These are phyloP conservation scores for Picea abies DNA, from an alignment of 83 land plant genomes.

Conservation along the genomic window DNA sequence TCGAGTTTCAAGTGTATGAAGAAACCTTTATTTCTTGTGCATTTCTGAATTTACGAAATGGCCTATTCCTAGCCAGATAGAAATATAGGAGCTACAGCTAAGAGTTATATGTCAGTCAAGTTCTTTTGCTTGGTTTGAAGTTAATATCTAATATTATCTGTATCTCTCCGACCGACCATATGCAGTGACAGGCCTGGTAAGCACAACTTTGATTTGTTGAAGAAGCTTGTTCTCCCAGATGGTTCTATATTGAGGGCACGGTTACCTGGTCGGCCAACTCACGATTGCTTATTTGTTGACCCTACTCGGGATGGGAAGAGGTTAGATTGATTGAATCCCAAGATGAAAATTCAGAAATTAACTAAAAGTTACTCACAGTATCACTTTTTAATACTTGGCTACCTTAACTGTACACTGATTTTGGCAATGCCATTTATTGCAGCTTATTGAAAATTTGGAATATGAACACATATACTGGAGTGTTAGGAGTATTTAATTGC, in stretches of 20 bases:
- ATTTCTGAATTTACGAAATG: conserved; percentile 7
- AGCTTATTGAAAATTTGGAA: conserved; percentile 98
- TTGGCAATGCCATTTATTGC: conserved; percentile 19
- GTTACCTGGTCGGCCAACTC: conserved; percentile 84
- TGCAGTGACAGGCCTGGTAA: conserved; percentile 86
- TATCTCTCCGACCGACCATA: background rate
- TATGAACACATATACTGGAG: conserved; percentile 93
- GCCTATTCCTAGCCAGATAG: background rate
- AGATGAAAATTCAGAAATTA: background rate
- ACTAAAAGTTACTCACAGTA: background rate
- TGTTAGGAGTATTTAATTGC: conserved; percentile 91
- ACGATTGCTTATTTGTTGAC: conserved; percentile 84
- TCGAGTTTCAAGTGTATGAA: background rate
- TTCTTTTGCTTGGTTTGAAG: background rate
- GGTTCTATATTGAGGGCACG: conserved; percentile 84
- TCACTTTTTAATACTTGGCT: background rate
- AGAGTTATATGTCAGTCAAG: background rate
- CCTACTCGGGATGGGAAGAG: conserved; percentile 87
- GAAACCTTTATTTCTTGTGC: background rate
- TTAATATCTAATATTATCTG: background rate
- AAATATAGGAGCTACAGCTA: background rate
- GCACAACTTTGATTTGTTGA: conserved; percentile 84
- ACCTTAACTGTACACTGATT: background rate
- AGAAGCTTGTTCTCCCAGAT: conserved; percentile 91
- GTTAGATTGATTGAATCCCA: conserved; percentile 22